These are phyloP conservation scores for Sordaria brevicollis DNA, from an alignment of 495 filamentous ascomycete species.

Conservation along the genomic window DNA sequence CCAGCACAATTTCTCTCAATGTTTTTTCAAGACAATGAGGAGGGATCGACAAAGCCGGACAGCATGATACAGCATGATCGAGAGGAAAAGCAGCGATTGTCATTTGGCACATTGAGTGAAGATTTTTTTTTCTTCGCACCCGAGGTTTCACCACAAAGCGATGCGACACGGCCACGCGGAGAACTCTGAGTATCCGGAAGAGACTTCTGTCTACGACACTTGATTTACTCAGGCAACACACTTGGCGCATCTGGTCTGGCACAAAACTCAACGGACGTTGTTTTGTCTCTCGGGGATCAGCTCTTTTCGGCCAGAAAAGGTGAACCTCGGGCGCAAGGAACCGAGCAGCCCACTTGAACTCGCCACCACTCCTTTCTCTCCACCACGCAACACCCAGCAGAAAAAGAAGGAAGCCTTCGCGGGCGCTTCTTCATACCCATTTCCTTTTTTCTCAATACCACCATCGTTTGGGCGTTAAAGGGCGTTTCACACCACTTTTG, in stretches of 20 bases:
- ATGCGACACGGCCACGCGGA: background rate
- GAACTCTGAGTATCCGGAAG: background rate
- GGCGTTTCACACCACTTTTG: background rate
- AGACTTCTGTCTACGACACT: background rate
- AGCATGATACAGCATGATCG: too few species aligned
- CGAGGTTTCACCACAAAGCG: background rate
- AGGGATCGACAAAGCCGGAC: too few species aligned
- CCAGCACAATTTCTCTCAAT: background rate
- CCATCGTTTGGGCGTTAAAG: background rate
- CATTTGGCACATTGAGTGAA: background rate
- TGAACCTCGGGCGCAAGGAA: background rate
- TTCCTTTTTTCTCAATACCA: background rate
- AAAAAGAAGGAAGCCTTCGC: background rate
- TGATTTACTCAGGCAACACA: background rate
- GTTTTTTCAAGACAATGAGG: too few species aligned
- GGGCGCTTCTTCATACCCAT: background rate
- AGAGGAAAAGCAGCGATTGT: background rate
- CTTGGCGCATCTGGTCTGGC: background rate
- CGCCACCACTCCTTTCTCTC: background rate
- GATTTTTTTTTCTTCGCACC: background rate
- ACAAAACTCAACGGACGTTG: background rate
- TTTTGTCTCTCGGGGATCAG: background rate
- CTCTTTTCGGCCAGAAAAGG: too few species aligned
- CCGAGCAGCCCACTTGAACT: background rate
- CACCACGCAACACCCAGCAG: background rate